Evolutionary conservation across 2,329 filamentous ascomycete species (phyloP).

Genomic region (Cladophialophora chaetospira): DNA sequence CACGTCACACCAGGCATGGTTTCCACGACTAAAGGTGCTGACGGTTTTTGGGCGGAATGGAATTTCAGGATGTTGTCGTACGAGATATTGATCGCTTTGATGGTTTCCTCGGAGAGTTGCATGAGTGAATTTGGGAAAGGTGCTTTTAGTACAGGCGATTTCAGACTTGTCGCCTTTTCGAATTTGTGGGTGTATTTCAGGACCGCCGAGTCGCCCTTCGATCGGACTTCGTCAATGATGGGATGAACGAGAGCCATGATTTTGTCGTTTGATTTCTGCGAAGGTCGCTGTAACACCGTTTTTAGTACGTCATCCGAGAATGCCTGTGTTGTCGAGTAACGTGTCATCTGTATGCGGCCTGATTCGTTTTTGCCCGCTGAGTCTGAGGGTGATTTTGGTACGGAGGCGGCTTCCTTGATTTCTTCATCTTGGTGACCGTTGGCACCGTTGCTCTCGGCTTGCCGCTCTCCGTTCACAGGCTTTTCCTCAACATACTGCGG

Average conservation of each 20-base stretch:
- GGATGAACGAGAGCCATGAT: constrained; percentile 89
- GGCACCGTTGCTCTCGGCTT: constrained; percentile 30
- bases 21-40: constrained; percentile 80
- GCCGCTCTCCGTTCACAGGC: constrained; percentile 39
- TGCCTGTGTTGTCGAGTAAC: constrained; percentile 63
- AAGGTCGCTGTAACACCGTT: constrained; percentile 80
- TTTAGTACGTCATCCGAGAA: constrained; percentile 60
- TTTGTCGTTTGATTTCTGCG: constrained; percentile 89
- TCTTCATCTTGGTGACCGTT: constrained; percentile 35
- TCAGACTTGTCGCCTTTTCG: constrained; percentile 90
- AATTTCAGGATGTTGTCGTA: constrained; percentile 95
- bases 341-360: constrained; percentile 77
- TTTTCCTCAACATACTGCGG: constrained; percentile 80
- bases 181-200: constrained; percentile 97
- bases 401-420: constrained; percentile 50
- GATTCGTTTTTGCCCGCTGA: constrained; percentile 48
- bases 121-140: constrained; percentile 86
- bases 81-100: constrained; percentile 87
- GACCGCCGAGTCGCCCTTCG: constrained; percentile 81
- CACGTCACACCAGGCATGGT: constrained; percentile 98
- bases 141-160: constrained; percentile 82
- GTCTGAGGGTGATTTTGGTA: constrained; percentile 56
- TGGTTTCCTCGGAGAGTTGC: constrained; percentile 80
- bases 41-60: constrained; percentile 86
- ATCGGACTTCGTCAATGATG: constrained; percentile 84